phyloP scores from a whole-genome alignment of 495 filamentous ascomycete genomes.

The Hyaloscypha variabilis region DNA sequence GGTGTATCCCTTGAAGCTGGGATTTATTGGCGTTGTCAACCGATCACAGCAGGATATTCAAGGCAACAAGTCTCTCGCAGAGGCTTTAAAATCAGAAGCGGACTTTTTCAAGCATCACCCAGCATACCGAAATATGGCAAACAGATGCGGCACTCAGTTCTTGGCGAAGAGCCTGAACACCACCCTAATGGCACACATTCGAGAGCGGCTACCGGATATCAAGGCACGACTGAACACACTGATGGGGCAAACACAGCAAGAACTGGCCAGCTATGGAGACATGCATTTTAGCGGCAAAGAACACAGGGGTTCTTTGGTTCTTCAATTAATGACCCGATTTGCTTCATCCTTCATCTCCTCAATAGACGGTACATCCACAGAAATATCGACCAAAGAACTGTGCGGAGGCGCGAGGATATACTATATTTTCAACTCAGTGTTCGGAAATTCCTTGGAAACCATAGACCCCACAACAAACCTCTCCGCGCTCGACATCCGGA shows the following conservation, averaged over 20 bases:
- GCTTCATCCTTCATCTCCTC: slow-evolving; percentile 98
- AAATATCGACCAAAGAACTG: slow-evolving; percentile 98
- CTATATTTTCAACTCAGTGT: slow-evolving; percentile 99
- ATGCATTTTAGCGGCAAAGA: slow-evolving; percentile 98
- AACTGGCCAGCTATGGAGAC: slow-evolving; percentile 96
- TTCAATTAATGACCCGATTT: slow-evolving; percentile 98
- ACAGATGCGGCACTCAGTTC: slow-evolving; percentile 92
- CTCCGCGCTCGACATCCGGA: slow-evolving; percentile 94
- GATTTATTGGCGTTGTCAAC: slow-evolving; percentile 98
- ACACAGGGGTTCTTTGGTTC: slow-evolving; percentile 89
- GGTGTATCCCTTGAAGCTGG: slow-evolving; percentile 95
- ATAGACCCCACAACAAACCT: slow-evolving; percentile 96
- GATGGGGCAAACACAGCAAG: slow-evolving; percentile 99
- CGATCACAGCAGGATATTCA: slow-evolving; percentile 98
- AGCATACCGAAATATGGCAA: slow-evolving; percentile 94
- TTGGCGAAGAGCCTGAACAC: slow-evolving; percentile 93
- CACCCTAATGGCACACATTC: slow-evolving; percentile 95
- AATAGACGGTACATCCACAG: slow-evolving; percentile 96
- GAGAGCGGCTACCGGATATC: slow-evolving; percentile 94
- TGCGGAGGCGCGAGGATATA: slow-evolving; percentile 97
- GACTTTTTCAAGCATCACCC: slow-evolving; percentile 98
- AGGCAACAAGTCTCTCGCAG: slow-evolving; percentile 84
- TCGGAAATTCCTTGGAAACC: slow-evolving; percentile 93
- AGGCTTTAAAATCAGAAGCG: slow-evolving; percentile 84
- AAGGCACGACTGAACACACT: slow-evolving; percentile 96